A percentile compares a stretch with the other conserved stretches of the same genome.
phyloP scores from a whole-genome alignment of 345 rosid species.

The Anastatica hierochuntica region DNA sequence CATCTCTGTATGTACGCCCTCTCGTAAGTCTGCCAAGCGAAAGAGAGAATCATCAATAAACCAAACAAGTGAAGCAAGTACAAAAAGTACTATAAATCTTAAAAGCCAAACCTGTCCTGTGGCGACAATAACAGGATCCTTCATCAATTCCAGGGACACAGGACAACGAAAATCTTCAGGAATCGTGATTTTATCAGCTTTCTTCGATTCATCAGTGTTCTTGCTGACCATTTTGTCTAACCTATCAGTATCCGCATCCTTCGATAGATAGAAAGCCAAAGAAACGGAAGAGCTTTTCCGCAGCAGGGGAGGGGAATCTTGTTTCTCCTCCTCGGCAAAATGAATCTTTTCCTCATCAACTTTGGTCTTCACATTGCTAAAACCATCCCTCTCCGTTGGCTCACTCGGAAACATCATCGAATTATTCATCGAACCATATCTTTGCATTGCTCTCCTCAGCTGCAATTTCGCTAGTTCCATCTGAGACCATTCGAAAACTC shows the following conservation, averaged over 20 bases:
- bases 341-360: conserved; percentile 17
- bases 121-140: conserved; percentile 86
- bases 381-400: conserved; percentile 31
- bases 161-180: conserved; percentile 90
- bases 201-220: conserved; percentile 37
- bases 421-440: conserved; percentile 55
- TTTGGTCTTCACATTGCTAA: conserved; percentile 25
- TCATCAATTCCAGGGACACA: conserved; percentile 81
- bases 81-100: too few relatives aligned
- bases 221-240: conserved; percentile 26
- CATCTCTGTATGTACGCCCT: conserved; percentile 87
- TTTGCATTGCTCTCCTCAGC: conserved; percentile 61
- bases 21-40: conserved; percentile 78
- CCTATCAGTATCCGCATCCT: conserved; percentile 29
- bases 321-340: conserved; percentile 15
- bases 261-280: conserved; percentile 25
- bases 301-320: conserved; percentile 15
- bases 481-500: conserved; percentile 23
- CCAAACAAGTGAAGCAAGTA: too few relatives aligned
- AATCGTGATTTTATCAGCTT: conserved; percentile 37
- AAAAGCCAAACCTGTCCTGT: conserved; percentile 71
- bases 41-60: not conserved
- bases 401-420: conserved; percentile 36
- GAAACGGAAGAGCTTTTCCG: conserved; percentile 26
- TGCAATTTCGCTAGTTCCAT: conserved; percentile 68